Evolutionary conservation across 305 asterid genomes (phyloP), one percentile per base, ranked within the genome.

Genomic region (Andrographis paniculata): DNA sequence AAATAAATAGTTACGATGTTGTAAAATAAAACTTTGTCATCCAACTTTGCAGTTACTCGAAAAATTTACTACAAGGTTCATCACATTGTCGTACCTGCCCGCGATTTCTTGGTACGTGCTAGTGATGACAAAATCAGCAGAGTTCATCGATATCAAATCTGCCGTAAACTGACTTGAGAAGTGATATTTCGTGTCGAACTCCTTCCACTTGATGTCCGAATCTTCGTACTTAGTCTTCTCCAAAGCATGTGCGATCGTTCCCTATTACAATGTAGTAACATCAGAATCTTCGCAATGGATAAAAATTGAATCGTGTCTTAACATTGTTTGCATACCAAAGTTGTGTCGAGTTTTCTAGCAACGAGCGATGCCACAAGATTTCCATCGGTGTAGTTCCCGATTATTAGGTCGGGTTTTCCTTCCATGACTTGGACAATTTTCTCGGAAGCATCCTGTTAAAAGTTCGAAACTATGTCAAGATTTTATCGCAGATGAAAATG

Each of bases 161-260:
- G 97, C 95, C 46, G 97, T 68, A 38, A 89, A 85, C 73, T 88
- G 95, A 71, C 93, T 85, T 10, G 97, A 85, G 53, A 88, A 88
- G 62, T 88, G 89, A 40, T 89, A 78, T 67, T 79, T 89, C 4
- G 83, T 45, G 41, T 89, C 95, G 0, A 79, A 60, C 47, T 88
- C 94, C 68, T 85, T 85, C 85, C 92, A 78, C 50, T 78, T 85
- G 55, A 79, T 60, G 65, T 89, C 97, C 5, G 95, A 85, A 57
- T 85, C 94, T 67, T 85, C 97, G 11, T 89, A 89, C 71, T 89
- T 89, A 24, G 97, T 85, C 77, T 85, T 89, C 84, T 89, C 97
- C 27, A 89, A 60, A 20, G 95, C 97, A 76, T 89, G 97, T 39
- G 95, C 97, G 53, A 85, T 85, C 20, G 95, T 89, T 61, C 91